Evolutionary conservation across 192 early-diverging fungal genomes (phyloP).

Genomic region (Funneliformis geosporum): DNA sequence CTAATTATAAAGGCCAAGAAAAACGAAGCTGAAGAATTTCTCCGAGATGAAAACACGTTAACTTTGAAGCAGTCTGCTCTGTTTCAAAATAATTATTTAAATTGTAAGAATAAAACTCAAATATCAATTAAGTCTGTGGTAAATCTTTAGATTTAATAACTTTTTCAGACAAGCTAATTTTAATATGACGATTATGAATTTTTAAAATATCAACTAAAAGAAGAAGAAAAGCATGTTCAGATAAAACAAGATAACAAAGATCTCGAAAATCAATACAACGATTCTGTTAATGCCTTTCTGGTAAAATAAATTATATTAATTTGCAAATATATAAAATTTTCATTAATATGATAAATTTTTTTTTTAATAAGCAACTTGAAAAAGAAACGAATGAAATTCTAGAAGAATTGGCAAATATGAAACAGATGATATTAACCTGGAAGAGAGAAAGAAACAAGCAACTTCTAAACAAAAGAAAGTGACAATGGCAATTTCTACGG

Average conservation of each 20-base stretch:
- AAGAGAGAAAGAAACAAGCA: constrained; percentile 85
- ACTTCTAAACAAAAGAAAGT: constrained; percentile 77
- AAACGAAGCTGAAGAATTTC: constrained; percentile 77
- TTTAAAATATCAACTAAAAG: no score
- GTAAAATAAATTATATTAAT: no score
- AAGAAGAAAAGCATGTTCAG: no score
- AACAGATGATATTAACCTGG: constrained; percentile 75
- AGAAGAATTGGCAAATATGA: constrained; percentile 70
- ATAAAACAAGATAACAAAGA: no score
- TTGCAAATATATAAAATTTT: no score
- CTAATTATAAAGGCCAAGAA: constrained; percentile 56
- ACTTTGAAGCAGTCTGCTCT: constrained; percentile 69
- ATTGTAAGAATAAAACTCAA: constrained; percentile 57
- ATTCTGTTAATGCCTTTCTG: no score
- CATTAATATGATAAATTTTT: background rate
- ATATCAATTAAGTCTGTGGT: constrained; percentile 50
- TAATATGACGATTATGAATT: background rate
- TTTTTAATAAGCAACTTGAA: constrained; percentile 45
- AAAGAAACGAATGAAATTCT: constrained; percentile 57
- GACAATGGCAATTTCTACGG: constrained; percentile 64
- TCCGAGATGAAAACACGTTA: constrained; percentile 81
- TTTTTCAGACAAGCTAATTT: background rate
- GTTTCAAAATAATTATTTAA: constrained; percentile 72
- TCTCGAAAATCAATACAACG: no score
- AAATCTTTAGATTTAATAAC: background rate